Conservation (phyloP, 257 asterid species). For the Solanum medicagineum region DNA sequence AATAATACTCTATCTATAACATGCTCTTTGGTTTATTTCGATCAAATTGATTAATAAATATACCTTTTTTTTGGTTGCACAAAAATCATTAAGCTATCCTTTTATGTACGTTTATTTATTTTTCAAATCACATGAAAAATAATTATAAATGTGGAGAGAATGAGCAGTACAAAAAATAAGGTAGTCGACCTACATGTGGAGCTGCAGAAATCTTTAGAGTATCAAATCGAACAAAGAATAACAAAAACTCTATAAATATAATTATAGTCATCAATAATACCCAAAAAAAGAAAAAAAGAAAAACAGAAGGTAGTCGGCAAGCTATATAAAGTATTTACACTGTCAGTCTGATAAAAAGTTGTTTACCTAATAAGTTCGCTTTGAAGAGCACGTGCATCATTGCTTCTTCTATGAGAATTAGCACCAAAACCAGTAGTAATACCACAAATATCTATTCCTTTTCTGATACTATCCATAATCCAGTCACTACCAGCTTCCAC, state of each 20-base stretch:
- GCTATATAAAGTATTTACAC: background rate
- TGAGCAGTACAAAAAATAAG: background rate
- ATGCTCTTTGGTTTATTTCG: too few species aligned
- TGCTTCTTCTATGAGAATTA: constrained; percentile 77
- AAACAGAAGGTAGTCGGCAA: background rate
- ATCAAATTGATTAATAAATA: too few species aligned
- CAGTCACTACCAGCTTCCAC: constrained; percentile 89
- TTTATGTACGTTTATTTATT: too few species aligned
- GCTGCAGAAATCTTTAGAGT: background rate
- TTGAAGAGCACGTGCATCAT: constrained; percentile 83
- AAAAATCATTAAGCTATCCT: too few species aligned
- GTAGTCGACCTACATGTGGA: background rate
- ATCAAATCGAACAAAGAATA: background rate
- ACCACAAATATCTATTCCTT: constrained; percentile 81
- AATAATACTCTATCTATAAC: too few species aligned
- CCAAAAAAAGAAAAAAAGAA: too few species aligned
- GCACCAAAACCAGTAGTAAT: constrained; percentile 92
- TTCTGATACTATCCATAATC: constrained; percentile 82
- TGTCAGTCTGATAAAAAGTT: background rate
- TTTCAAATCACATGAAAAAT: background rate
- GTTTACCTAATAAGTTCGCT: constrained; percentile 75
- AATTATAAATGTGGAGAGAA: background rate
- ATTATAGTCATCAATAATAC: background rate
- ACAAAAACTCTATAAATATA: background rate
- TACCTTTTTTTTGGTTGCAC: too few species aligned